Evolutionary conservation across 305 asterid genomes (phyloP), one percentile per base, ranked within the genome.

Genomic region (Plantago coronopus): DNA sequence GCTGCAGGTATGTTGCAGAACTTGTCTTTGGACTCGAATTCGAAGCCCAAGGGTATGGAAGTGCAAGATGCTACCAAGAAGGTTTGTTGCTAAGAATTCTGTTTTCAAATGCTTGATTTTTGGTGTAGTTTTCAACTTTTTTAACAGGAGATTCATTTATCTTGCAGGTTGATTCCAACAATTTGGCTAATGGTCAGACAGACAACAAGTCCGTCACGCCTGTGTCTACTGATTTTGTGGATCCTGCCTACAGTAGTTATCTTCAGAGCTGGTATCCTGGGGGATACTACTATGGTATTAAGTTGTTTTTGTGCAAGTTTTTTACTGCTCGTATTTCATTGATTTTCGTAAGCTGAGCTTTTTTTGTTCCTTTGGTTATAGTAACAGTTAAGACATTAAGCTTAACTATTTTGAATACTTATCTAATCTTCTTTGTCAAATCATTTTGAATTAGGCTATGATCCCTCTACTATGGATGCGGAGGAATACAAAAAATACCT

Each of bases 1-100:
- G 69, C 90, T 73, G 74, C 88, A 47, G 86, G 77, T 51, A 57
- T 82, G 62, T 60, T 85, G 79, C 85, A 83, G 79, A 83, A 78
- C 38, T 54, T 85, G 62, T 67, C 94, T 4, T 57, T 85, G 80
- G 94, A 85, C 20, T 66, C 90, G 1, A 80, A 79, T n/a, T n/a
- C n/a, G 66, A 56, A 5, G 66, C 53, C 76, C 0, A 85, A 80
- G 65, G 68, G 70, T n/a, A 51, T 69, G 43, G 93, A 82, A 57
- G 70, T 75, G 22, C 62, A 75, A 3, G 87, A 80, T 2, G 61
- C 81, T 17, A 67, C 81, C 43, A 82, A 82, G 57, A 80, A 80
- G 86, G 90, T 79, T 23, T 34, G 47, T 18, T 57, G 17, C 20
- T 42, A 25, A 16, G n/a, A 19, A 4, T 8, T 57, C 34, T 54